Evolutionary conservation across 176 grass and related monocot species (phyloP).

Genomic region (Cenchrus fungigraminus): DNA sequence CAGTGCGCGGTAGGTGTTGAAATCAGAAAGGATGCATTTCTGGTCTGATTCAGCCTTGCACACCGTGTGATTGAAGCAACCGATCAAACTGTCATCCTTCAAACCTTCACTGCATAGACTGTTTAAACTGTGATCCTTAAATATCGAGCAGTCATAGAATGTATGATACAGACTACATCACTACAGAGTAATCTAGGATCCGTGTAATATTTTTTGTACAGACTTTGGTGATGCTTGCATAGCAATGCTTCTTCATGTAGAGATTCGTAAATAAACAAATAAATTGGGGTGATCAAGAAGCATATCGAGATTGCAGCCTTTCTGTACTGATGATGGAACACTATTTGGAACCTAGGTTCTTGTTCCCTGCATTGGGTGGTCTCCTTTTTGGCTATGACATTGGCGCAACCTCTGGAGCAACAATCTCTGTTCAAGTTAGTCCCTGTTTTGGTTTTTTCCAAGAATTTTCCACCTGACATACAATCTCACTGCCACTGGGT

Average conservation of each 20-base stretch:
- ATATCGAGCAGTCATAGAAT: background rate
- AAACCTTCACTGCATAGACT: background rate
- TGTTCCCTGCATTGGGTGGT: conserved; percentile 91
- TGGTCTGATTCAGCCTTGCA: conserved; percentile 9
- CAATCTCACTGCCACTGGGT: conserved; percentile 15
- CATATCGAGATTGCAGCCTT: background rate
- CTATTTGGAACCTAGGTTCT: conserved; percentile 68
- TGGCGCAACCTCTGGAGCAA: conserved; percentile 85
- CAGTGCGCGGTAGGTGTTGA: background rate
- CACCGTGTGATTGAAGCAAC: background rate
- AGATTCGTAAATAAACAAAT: background rate
- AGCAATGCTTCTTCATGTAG: background rate
- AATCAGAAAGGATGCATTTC: conserved; percentile 19
- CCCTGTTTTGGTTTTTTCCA: conserved; percentile 1
- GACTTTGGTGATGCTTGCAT: no score
- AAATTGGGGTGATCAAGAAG: background rate
- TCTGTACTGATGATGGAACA: conserved; percentile 10
- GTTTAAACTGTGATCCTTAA: conserved; percentile 5
- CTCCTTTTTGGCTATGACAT: conserved; percentile 98
- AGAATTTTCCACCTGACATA: background rate
- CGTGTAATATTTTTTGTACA: background rate
- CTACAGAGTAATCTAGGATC: background rate
- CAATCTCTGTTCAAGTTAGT: conserved; percentile 83
- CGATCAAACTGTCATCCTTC: background rate
- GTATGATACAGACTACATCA: background rate